Evolutionary conservation across 371 early-diverging fungal genomes (phyloP).

Genomic region (Circinella minor): DNA sequence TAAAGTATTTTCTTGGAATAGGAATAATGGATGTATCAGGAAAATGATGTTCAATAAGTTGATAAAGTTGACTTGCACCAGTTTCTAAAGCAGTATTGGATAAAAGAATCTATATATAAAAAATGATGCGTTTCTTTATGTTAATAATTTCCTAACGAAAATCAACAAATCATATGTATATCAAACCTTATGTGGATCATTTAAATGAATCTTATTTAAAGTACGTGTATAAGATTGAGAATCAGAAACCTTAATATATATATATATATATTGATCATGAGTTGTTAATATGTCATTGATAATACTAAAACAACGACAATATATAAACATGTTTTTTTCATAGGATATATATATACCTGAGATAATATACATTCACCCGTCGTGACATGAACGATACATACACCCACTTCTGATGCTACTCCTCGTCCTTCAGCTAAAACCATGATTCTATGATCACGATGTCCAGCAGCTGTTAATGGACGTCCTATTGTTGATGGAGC

Average conservation of each 20-base stretch:
- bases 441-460: constrained; percentile 27
- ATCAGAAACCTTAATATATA: constrained; percentile 62
- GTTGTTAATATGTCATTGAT: not conserved
- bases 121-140: too few relatives aligned
- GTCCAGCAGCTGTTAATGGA: constrained; percentile 11
- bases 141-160: too few relatives aligned
- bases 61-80: constrained; percentile 45
- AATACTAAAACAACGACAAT: not conserved
- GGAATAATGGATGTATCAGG: constrained; percentile 50
- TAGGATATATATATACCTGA: constrained; percentile 48
- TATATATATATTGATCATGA: not conserved
- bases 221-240: constrained; percentile 65
- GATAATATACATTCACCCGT: constrained; percentile 66
- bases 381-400: constrained; percentile 64
- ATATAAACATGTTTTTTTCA: too few relatives aligned
- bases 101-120: constrained; percentile 11
- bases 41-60: constrained; percentile 52
- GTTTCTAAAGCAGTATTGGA: constrained; percentile 42
- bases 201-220: constrained; percentile 62
- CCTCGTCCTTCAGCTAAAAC: constrained; percentile 59
- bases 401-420: constrained; percentile 62
- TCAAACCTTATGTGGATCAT: constrained; percentile 63
- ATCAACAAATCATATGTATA: not conserved
- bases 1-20: constrained; percentile 61
- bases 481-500: not conserved